phyloP scores from a whole-genome alignment of 108 stramenopile species.

The Skeletonema potamos region DNA sequence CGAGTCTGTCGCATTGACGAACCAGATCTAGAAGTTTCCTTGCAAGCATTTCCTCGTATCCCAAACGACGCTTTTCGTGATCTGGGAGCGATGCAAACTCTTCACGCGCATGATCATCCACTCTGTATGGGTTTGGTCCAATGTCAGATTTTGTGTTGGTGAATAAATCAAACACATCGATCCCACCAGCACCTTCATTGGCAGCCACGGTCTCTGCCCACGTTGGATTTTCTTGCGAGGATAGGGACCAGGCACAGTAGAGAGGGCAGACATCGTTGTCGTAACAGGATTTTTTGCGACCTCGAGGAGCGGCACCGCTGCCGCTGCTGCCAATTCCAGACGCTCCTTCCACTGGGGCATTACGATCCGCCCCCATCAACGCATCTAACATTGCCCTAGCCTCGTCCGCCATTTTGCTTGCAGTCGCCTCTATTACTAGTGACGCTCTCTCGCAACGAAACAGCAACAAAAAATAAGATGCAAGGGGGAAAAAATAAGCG shows the following conservation, averaged over 20 bases:
- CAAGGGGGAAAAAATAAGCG: too few relatives aligned
- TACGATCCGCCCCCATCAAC: slow-evolving; percentile 87
- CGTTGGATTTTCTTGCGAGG: slow-evolving; percentile 30
- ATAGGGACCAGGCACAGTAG: slow-evolving; percentile 76
- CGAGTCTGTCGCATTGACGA: slow-evolving; percentile 71
- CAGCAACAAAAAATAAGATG: too few relatives aligned
- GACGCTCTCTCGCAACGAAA: too few relatives aligned
- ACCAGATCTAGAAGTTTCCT: slow-evolving; percentile 76
- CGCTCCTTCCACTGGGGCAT: slow-evolving; percentile 60
- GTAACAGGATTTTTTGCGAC: slow-evolving; percentile 72
- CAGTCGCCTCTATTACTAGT: too few relatives aligned
- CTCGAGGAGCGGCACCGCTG: slow-evolving; percentile 15
- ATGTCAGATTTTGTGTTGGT: slow-evolving; percentile 87
- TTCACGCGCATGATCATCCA: slow-evolving; percentile 67
- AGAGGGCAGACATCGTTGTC: slow-evolving; percentile 84
- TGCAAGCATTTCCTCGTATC: slow-evolving; percentile 72
- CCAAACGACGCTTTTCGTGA: slow-evolving; percentile 79
- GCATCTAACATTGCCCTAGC: slow-evolving; percentile 80
- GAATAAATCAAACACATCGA: slow-evolving; percentile 87
- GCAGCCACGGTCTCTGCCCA: slow-evolving; percentile 45
- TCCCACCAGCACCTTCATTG: slow-evolving; percentile 51
- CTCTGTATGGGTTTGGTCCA: slow-evolving; percentile 67
- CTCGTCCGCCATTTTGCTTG: slow-evolving; percentile 59
- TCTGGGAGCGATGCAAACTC: slow-evolving; percentile 65
- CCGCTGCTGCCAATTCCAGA: slow-evolving; percentile 25